phyloP scores from a whole-genome alignment of 345 rosid species.

The Bruguiera parviflora region DNA sequence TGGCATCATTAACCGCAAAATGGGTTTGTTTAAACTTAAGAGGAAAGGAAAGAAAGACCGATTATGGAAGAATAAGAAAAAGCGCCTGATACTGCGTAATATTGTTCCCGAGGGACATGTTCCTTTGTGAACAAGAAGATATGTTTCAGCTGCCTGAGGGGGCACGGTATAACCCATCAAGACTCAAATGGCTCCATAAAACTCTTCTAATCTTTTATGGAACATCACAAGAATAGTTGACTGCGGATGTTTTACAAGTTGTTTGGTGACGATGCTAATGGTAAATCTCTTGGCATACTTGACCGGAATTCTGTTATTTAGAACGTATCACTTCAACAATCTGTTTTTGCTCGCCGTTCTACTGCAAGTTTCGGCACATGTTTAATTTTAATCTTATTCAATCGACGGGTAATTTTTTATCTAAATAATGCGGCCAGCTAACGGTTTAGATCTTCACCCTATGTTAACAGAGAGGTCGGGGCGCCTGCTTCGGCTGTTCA shows the following conservation, averaged over 20 bases:
- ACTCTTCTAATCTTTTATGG: no score
- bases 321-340: not conserved
- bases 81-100: slow-evolving; percentile 25
- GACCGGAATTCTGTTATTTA: not conserved
- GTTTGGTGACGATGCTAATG: not conserved
- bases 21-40: slow-evolving; percentile 56
- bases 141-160: no score
- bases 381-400: no score
- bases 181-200: not conserved
- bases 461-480: no score
- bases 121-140: no score
- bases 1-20: slow-evolving; percentile 70
- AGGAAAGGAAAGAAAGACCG: slow-evolving; percentile 79
- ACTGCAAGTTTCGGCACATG: no score
- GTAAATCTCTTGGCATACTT: not conserved
- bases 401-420: no score
- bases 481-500: no score
- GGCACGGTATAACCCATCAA: not conserved
- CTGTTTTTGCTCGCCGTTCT: no score
- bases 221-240: not conserved
- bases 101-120: not conserved
- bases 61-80: slow-evolving; percentile 78
- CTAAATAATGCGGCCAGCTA: no score
- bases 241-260: not conserved
- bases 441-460: no score